These are phyloP conservation scores for Fusarium sambucinum DNA, from an alignment of 2,329 filamentous ascomycete species.

Conservation along the genomic window DNA sequence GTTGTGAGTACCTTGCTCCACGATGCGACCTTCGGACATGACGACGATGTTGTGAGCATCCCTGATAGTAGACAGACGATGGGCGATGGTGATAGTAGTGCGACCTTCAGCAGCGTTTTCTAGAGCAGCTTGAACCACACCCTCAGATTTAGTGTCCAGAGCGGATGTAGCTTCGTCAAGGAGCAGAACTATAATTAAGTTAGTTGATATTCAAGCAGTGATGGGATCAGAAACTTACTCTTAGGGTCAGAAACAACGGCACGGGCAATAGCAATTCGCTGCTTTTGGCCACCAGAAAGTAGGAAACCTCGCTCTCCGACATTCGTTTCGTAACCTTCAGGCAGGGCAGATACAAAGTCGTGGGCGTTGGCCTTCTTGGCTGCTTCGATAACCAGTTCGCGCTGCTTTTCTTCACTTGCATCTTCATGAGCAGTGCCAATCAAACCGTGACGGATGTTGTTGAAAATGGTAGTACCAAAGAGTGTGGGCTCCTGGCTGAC, in stretches of 20 bases:
- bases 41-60: constrained; percentile 97
- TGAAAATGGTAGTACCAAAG: constrained; percentile 88
- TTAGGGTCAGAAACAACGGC: constrained; percentile 92
- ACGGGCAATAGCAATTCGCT: constrained; percentile 93
- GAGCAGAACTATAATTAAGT: constrained; percentile 70
- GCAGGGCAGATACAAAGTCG: constrained; percentile 85
- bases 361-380: constrained; percentile 94
- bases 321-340: constrained; percentile 91
- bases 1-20: constrained; percentile 92
- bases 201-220: constrained; percentile 4
- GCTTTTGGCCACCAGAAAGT: constrained; percentile 94
- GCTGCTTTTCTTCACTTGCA: constrained; percentile 74
- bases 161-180: constrained; percentile 96
- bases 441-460: constrained; percentile 91
- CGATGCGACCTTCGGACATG: constrained; percentile 85
- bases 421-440: constrained; percentile 83
- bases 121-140: constrained; percentile 91
- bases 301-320: constrained; percentile 96
- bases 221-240: constrained; percentile 56
- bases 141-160: constrained; percentile 93
- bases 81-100: constrained; percentile 96
- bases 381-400: constrained; percentile 79
- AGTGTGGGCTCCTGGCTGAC: constrained; percentile 94
- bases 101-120: constrained; percentile 87
- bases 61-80: constrained; percentile 93